These are phyloP conservation scores for Cymbidium sinense DNA, from an alignment of 106 monocot genomes.

Conservation along the genomic window DNA sequence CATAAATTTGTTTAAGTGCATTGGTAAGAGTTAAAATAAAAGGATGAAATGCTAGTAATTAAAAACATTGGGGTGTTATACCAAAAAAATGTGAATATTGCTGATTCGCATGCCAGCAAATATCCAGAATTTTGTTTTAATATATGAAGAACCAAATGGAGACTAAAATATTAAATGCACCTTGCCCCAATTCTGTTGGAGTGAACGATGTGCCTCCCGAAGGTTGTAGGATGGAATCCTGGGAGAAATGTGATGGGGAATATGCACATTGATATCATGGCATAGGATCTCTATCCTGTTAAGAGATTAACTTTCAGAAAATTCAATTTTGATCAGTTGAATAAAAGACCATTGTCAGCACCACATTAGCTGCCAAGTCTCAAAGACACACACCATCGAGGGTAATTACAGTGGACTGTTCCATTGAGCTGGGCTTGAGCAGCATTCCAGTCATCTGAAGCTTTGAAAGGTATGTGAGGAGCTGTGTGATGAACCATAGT, in stretches of 20 bases:
- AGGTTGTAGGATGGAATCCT: constrained; percentile 94
- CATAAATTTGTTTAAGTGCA: too few species aligned
- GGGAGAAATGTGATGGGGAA: constrained; percentile 91
- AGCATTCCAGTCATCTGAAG: constrained; percentile 80
- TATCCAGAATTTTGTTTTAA: too few species aligned
- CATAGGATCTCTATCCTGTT: constrained; percentile 92
- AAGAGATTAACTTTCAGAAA: not conserved
- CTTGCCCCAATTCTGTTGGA: constrained; percentile 93
- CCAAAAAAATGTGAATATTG: not conserved
- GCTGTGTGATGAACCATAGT: constrained; percentile 99
- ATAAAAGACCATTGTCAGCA: not conserved
- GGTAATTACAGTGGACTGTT: constrained; percentile 88
- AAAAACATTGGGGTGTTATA: not conserved
- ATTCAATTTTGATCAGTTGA: not conserved
- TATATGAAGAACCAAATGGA: too few species aligned
- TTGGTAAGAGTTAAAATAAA: too few species aligned
- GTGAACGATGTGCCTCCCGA: constrained; percentile 62
- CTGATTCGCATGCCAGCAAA: not conserved
- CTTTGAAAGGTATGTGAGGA: constrained; percentile 95
- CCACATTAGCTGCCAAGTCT: not conserved
- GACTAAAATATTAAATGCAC: constrained; percentile 19
- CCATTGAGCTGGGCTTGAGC: constrained; percentile 85
- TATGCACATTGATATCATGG: constrained; percentile 92
- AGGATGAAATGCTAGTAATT: too few species aligned
- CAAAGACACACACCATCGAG: constrained; percentile 51